Evolutionary conservation across 169 alveolate genomes (phyloP).

Genomic region (Cryptosporidium baileyi): DNA sequence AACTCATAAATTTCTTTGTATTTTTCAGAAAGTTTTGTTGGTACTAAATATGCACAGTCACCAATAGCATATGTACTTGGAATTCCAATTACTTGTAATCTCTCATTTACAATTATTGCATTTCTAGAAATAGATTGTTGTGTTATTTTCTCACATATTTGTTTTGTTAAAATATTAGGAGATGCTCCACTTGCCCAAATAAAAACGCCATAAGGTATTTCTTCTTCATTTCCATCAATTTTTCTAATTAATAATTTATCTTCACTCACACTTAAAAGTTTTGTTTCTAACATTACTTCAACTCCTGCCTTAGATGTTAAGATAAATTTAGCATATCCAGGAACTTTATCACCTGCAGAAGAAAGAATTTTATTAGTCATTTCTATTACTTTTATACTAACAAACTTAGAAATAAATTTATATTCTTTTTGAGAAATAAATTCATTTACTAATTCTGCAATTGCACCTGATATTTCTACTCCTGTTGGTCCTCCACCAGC

Average conservation of each 20-base stretch:
- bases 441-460: constrained; percentile 21
- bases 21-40: constrained; percentile 57
- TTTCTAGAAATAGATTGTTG: constrained; percentile 37
- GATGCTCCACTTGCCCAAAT: constrained; percentile 79
- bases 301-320: constrained; percentile 54
- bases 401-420: neutral
- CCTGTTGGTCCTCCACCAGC: constrained; percentile 72
- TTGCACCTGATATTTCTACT: constrained; percentile 56
- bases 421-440: constrained; percentile 1
- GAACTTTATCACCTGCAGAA: constrained; percentile 57
- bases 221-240: neutral
- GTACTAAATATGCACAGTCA: constrained; percentile 72
- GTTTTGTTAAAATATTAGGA: constrained; percentile 68
- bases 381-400: constrained; percentile 66
- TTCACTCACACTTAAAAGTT: constrained; percentile 38
- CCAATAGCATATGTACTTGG: constrained; percentile 72
- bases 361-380: constrained; percentile 70
- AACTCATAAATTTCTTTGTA: constrained; percentile 58
- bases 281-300: constrained; percentile 67
- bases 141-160: constrained; percentile 45
- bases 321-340: constrained; percentile 35
- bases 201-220: constrained; percentile 72
- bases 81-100: constrained; percentile 62
- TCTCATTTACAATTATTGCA: constrained; percentile 68
- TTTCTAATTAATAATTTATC: neutral